Conservation (phyloP, 805 yeast genomes). For the Candida jianshihensis region DNA sequence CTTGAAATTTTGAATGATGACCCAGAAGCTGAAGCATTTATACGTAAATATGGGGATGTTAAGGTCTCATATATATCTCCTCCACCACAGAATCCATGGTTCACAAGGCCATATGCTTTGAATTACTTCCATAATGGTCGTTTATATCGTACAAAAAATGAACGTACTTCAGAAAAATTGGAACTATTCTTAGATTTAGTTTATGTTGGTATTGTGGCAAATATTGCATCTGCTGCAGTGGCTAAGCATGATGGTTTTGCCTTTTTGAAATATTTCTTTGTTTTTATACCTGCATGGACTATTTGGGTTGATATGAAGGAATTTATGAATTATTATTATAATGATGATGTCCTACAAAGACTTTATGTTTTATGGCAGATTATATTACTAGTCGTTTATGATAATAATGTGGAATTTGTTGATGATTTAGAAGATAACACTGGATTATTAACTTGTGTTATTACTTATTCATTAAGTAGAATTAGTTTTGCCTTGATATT, state of each 20-base stretch:
- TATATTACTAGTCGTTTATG: conserved; percentile 40
- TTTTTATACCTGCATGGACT: conserved; percentile 54
- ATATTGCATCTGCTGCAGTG: conserved; percentile 47
- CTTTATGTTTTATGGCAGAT: conserved; percentile 47
- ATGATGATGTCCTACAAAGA: conserved; percentile 51
- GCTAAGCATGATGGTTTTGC: conserved; percentile 42
- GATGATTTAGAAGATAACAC: conserved; percentile 31
- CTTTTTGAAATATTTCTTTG: conserved; percentile 39
- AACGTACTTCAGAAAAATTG: conserved; percentile 42
- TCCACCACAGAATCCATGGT: conserved; percentile 28
- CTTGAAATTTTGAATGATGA: no score
- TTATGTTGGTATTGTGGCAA: conserved; percentile 59
- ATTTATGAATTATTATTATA: conserved; percentile 56
- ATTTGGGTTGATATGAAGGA: conserved; percentile 63
- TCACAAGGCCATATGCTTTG: conserved; percentile 50
- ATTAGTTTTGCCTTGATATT: conserved; percentile 25
- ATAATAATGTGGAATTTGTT: conserved; percentile 38
- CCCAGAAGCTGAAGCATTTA: conserved; percentile 28
- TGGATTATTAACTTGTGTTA: conserved; percentile 29
- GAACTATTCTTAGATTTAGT: conserved; percentile 58
- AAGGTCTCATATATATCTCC: conserved; percentile 38
- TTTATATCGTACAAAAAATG: conserved; percentile 47
- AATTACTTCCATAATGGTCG: conserved; percentile 54
- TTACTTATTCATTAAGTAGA: conserved; percentile 35
- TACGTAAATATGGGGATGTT: conserved; percentile 43